These are phyloP conservation scores for Draba incana DNA, from an alignment of 345 rosid species.

Conservation along the genomic window DNA sequence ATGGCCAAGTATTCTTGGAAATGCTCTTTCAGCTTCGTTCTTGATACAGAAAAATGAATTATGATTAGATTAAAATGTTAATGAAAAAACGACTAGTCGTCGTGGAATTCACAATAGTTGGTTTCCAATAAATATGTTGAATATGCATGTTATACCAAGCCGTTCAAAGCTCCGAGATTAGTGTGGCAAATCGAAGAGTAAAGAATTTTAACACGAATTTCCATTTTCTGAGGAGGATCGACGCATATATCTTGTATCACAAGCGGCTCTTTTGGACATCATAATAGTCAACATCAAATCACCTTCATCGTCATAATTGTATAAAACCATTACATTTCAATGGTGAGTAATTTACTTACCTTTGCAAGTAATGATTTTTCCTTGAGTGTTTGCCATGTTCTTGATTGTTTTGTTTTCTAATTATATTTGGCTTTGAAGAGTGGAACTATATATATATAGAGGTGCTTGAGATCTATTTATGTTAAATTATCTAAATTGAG, in stretches of 20 bases:
- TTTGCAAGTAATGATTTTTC: conserved; percentile 42
- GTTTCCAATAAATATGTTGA: too few relatives aligned
- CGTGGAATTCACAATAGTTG: too few relatives aligned
- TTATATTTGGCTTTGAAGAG: not conserved
- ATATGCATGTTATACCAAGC: conserved; percentile 48
- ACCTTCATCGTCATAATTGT: conserved; percentile 1
- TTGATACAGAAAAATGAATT: conserved; percentile 2
- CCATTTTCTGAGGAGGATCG: conserved; percentile 65
- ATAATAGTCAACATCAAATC: not conserved
- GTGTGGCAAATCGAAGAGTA: conserved; percentile 72
- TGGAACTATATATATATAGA: conserved; percentile 4
- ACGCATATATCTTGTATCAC: conserved; percentile 60
- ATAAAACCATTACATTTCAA: not conserved
- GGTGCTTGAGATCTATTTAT: not conserved
- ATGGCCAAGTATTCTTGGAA: conserved; percentile 74
- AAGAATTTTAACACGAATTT: conserved; percentile 63
- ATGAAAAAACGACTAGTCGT: not conserved
- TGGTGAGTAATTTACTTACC: conserved; percentile 28
- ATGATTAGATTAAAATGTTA: not conserved
- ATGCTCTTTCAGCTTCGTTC: conserved; percentile 68
- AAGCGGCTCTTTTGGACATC: conserved; percentile 57
- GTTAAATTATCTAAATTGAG: conserved; percentile 21
- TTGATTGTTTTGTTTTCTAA: not conserved
- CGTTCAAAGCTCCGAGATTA: conserved; percentile 65
- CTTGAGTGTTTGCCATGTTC: conserved; percentile 37